phyloP scores from a whole-genome alignment of 163 green algal species.

The Chlorella variabilis region DNA sequence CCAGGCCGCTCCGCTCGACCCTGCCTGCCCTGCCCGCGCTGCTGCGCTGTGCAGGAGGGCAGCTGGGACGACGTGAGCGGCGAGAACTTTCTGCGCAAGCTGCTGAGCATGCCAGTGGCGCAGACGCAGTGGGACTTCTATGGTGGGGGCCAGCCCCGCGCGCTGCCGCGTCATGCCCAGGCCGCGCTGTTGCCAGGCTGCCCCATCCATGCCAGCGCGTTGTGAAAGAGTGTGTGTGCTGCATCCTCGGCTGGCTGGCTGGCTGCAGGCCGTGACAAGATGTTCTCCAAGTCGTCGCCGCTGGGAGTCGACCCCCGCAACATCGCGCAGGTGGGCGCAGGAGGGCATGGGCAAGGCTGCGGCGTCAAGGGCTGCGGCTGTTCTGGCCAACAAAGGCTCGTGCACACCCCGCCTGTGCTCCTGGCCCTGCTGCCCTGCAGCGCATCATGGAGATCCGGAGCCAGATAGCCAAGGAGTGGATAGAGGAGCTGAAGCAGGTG shows the following conservation, averaged over 20 bases:
- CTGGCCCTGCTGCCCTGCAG: slow-evolving; percentile 47
- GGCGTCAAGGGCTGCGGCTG: background rate
- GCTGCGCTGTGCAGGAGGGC: slow-evolving; percentile 58
- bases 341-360: too few species aligned
- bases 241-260: background rate
- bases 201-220: too few species aligned
- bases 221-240: too few species aligned
- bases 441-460: slow-evolving; percentile 48
- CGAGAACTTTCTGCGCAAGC: slow-evolving; percentile 83
- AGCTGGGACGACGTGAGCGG: slow-evolving; percentile 89
- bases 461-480: slow-evolving; percentile 83
- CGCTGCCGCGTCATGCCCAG: background rate
- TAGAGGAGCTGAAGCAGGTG: slow-evolving; percentile 75
- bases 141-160: background rate
- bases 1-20: too few species aligned
- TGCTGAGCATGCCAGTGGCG: slow-evolving; percentile 78
- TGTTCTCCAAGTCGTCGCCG: slow-evolving; percentile 70
- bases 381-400: too few species aligned
- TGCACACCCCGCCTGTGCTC: background rate
- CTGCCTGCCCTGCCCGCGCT: background rate
- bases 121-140: slow-evolving; percentile 29
- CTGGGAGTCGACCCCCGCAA: slow-evolving; percentile 81
- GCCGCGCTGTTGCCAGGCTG: background rate
- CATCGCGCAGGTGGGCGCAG: slow-evolving; percentile 59
- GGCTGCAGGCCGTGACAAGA: slow-evolving; percentile 54